These are phyloP conservation scores for Rhodotorula sphaerocarpa DNA, from an alignment of 768 basidiomycete genomes.

Conservation along the genomic window DNA sequence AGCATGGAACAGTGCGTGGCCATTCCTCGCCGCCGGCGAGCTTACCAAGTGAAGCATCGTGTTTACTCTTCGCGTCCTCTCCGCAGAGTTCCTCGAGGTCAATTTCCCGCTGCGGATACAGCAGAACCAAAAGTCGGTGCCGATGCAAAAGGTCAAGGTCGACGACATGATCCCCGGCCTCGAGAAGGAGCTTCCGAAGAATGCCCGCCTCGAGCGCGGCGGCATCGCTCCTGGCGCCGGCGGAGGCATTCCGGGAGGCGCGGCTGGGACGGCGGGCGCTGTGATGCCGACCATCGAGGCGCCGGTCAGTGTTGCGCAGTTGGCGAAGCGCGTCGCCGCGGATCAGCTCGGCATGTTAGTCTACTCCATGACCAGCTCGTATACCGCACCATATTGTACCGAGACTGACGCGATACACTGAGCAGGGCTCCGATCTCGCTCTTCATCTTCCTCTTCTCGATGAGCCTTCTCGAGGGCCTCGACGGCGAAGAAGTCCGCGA, in stretches of 20 bases:
- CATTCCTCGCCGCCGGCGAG: neutral
- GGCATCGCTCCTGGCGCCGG: neutral
- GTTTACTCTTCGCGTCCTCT: neutral
- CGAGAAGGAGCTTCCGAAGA: slow-evolving; percentile 22
- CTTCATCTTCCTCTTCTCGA: slow-evolving; percentile 35
- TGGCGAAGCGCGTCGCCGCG: slow-evolving; percentile 32
- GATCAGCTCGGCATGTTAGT: slow-evolving; percentile 34
- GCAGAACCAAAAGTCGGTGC: slow-evolving; percentile 1
- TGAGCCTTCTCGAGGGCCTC: slow-evolving; percentile 31
- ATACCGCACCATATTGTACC: accelerated
- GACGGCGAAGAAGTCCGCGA: slow-evolving; percentile 16
- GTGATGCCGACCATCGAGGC: neutral
- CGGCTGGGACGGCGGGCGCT: neutral
- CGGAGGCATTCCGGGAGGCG: neutral
- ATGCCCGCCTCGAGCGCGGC: slow-evolving; percentile 21
- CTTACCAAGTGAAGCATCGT: neutral
- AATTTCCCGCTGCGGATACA: slow-evolving; percentile 32
- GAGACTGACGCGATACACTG: too few relatives aligned
- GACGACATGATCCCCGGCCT: slow-evolving; percentile 29
- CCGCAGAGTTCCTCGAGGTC: slow-evolving; percentile 35
- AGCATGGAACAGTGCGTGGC: slow-evolving; percentile 33
- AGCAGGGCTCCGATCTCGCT: slow-evolving; percentile 31
- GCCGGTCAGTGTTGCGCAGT: neutral
- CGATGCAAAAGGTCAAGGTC: slow-evolving; percentile 23
- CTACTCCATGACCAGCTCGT: too few relatives aligned